Evolutionary conservation across 306 rosid genomes (phyloP), one percentile per base, ranked within the genome.

Genomic region (Castanospermum australe): DNA sequence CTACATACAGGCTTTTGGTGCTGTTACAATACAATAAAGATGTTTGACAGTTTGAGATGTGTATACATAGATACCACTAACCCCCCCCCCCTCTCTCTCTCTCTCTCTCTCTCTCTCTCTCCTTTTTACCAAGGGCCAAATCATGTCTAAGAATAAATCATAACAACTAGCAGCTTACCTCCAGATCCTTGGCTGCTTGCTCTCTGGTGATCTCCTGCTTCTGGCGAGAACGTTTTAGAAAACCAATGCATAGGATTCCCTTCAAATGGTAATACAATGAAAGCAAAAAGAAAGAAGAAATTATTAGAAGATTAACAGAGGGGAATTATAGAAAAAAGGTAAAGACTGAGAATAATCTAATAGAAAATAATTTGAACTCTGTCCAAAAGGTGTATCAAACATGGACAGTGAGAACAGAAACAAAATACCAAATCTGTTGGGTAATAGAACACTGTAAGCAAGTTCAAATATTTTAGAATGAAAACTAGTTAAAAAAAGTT

Each of bases 211-310:
- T 87, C 80, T 83, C 88, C 50, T 78, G 81, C 38, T 86, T 21
- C 86, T 90, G 94, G 32, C 93, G 97, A 75, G 83, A 18, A 67
- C 94, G 97, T 86, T 90, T 92, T 72, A 92, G 92, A 69, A 81
- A 86, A 75, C 97, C 97, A 71, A 92, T 82, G 87, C 97, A 92
- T 5, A 92, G 81, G 61, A 88, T 42, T 75, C 97, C 97, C 94
- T 92, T 63, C 8, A 83, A 80, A 73, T 79, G 47, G 14, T 17
- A 62, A 68, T 30, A 39, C 30, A 75, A 74, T 39, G 66, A 42
- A 62, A 67, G 3, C 12, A 28, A 55, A 42, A 42, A 36, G 5
- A 28, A 67, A 67, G 25, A 41, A 67, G 14, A 67, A 11, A 69
- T 11, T 77, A 54, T 30, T 66, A 38, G 44, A 77, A 50, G 72